Evolutionary conservation across 1,284 basidiomycete genomes (phyloP).

Genomic region (Melampsora americana): DNA sequence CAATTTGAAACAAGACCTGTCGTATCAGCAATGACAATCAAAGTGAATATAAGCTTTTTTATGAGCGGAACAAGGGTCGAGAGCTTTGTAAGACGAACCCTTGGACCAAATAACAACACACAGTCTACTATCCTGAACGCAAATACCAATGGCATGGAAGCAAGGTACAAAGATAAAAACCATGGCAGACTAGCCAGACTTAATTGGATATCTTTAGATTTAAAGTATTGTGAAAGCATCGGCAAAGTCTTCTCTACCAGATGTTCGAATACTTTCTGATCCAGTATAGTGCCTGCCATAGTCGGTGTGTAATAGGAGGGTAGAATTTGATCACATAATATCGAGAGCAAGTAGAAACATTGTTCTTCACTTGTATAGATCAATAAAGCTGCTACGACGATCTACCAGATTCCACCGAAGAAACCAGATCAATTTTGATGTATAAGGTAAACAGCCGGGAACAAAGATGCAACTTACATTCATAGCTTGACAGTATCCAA

Average conservation of each 20-base stretch:
- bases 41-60: not conserved
- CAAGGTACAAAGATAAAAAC: slow-evolving; percentile 88
- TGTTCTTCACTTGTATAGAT: slow-evolving; percentile 97
- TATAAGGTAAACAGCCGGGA: not conserved
- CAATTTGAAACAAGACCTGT: slow-evolving; percentile 44
- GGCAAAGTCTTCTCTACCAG: slow-evolving; percentile 66
- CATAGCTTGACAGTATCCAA: slow-evolving; percentile 55
- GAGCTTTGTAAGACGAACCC: slow-evolving; percentile 62
- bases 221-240: slow-evolving; percentile 91
- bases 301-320: slow-evolving; percentile 98
- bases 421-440: slow-evolving; percentile 5
- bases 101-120: slow-evolving; percentile 98
- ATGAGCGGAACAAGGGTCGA: not conserved
- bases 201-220: slow-evolving; percentile 86
- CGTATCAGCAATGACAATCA: not conserved
- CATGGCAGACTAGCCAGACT: slow-evolving; percentile 96
- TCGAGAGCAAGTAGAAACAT: slow-evolving; percentile 94
- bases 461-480: slow-evolving; percentile 58
- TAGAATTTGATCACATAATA: slow-evolving; percentile 86
- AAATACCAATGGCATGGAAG: slow-evolving; percentile 98
- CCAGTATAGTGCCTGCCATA: slow-evolving; percentile 96
- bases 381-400: slow-evolving; percentile 43
- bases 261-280: slow-evolving; percentile 96
- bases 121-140: slow-evolving; percentile 98
- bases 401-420: slow-evolving; percentile 7